Percentiles rank a stretch among this genome's conserved stretches.
Conservation (phyloP, 1,139 yeast genomes). For the Debaryomyces sp. region DNA sequence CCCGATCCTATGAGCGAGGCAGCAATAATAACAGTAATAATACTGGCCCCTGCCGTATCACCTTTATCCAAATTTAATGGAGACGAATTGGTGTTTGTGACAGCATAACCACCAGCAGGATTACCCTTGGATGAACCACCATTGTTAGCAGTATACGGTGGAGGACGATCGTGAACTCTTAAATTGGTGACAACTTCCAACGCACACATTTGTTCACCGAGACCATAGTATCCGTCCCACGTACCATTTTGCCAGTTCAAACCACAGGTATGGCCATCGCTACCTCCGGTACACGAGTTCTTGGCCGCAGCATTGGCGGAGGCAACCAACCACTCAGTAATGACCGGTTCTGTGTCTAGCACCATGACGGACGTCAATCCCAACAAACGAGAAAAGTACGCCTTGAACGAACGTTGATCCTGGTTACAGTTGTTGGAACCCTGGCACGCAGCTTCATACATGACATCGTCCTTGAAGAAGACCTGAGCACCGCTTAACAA, state of each 20-base stretch:
- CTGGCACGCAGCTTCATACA: constrained; percentile 87
- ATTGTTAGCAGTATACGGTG: constrained; percentile 57
- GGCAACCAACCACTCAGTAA: constrained; percentile 53
- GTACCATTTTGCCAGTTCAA: constrained; percentile 64
- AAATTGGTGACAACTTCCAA: constrained; percentile 74
- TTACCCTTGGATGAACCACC: constrained; percentile 68
- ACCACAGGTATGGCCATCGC: constrained; percentile 90
- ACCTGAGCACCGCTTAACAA: constrained; percentile 53
- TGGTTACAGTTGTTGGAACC: constrained; percentile 63
- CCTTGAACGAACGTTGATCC: constrained; percentile 90
- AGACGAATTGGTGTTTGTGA: constrained; percentile 35
- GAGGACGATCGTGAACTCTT: constrained; percentile 52
- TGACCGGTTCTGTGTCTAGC: constrained; percentile 59
- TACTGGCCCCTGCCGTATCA: constrained; percentile 88
- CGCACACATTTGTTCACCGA: constrained; percentile 93
- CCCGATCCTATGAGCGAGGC: constrained; percentile 64
- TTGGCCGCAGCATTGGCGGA: constrained; percentile 79
- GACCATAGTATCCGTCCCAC: constrained; percentile 84
- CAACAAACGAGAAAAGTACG: constrained; percentile 74
- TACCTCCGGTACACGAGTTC: constrained; percentile 80
- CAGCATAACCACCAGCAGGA: constrained; percentile 60
- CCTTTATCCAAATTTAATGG: constrained; percentile 58
- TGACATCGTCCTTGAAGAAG: constrained; percentile 61
- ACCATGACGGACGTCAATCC: constrained; percentile 74
- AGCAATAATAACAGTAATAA: constrained; percentile 77